Percentiles rank a stretch among this genome's conserved stretches.
These are phyloP conservation scores for Cladosporium halotolerans DNA, from an alignment of 2,329 filamentous ascomycete genomes.

Conservation along the genomic window DNA sequence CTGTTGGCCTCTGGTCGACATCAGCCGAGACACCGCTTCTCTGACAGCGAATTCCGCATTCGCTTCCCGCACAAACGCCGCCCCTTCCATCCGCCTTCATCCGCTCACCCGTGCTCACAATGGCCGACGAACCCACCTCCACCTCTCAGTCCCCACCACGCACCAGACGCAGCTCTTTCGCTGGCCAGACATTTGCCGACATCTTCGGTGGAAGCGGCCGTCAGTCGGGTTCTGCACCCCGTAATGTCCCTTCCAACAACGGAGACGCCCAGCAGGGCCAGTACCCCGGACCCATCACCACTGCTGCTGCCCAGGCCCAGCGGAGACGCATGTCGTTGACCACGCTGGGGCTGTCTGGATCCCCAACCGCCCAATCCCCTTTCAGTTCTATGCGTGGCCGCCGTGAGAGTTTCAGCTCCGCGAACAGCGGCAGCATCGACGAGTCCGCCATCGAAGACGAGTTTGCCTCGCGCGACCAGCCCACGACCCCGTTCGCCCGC, in stretches of 20 bases:
- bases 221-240: slow-evolving; percentile 15
- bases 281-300: slow-evolving; percentile 42
- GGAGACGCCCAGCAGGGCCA: slow-evolving; percentile 27
- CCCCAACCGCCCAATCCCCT: slow-evolving; percentile 37
- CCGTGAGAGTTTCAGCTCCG: slow-evolving; percentile 38
- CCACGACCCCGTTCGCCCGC: slow-evolving; percentile 69
- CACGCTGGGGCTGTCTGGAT: slow-evolving; percentile 42
- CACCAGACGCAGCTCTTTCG: slow-evolving; percentile 42
- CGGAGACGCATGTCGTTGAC: slow-evolving; percentile 45
- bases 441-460: slow-evolving; percentile 55
- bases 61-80: slow-evolving; percentile 2
- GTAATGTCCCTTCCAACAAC: slow-evolving; percentile 24
- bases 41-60: neutral
- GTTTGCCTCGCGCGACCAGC: slow-evolving; percentile 40
- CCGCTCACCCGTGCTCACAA: slow-evolving; percentile 11
- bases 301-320: slow-evolving; percentile 44
- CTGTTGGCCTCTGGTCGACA: slow-evolving; percentile 10
- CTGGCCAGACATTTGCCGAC: slow-evolving; percentile 44
- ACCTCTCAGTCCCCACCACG: slow-evolving; percentile 32
- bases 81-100: neutral
- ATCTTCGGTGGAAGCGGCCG: slow-evolving; percentile 38
- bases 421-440: slow-evolving; percentile 39
- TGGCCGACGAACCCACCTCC: slow-evolving; percentile 36
- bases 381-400: slow-evolving; percentile 38
- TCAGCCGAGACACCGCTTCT: slow-evolving; percentile 4